These are phyloP conservation scores for Beta lomatogona DNA, from an alignment of 179 eudicot genomes.

Conservation along the genomic window DNA sequence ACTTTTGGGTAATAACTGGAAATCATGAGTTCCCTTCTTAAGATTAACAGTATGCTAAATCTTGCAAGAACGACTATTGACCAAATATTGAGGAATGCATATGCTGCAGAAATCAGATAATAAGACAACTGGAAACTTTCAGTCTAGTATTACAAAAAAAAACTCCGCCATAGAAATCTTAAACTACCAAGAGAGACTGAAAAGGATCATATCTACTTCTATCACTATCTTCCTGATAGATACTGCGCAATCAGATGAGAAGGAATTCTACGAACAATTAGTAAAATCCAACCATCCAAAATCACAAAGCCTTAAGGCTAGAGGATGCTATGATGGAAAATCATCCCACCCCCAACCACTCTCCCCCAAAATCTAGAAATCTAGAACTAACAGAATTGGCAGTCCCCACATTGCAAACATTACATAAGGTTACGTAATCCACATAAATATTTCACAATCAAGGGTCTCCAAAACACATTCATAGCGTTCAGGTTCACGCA, in stretches of 20 bases:
- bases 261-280: not conserved
- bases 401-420: not conserved
- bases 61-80: not conserved
- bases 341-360: no score
- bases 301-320: not conserved
- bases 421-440: not conserved
- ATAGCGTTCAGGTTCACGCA: constrained; percentile 4
- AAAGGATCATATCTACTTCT: no score
- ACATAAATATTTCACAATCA: not conserved
- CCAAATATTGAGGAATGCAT: not conserved
- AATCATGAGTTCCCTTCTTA: not conserved
- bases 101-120: not conserved
- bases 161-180: not conserved
- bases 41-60: not conserved
- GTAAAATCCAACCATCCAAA: not conserved
- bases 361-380: no score
- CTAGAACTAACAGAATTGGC: not conserved
- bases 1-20: no score
- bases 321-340: no score
- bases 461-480: not conserved
- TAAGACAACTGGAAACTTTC: not conserved
- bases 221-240: not conserved
- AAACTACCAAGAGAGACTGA: not conserved
- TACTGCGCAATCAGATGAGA: not conserved
- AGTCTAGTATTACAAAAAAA: not conserved